phyloP scores from a whole-genome alignment of 371 early-diverging fungal genomes.

The Apophysomyces sp. region DNA sequence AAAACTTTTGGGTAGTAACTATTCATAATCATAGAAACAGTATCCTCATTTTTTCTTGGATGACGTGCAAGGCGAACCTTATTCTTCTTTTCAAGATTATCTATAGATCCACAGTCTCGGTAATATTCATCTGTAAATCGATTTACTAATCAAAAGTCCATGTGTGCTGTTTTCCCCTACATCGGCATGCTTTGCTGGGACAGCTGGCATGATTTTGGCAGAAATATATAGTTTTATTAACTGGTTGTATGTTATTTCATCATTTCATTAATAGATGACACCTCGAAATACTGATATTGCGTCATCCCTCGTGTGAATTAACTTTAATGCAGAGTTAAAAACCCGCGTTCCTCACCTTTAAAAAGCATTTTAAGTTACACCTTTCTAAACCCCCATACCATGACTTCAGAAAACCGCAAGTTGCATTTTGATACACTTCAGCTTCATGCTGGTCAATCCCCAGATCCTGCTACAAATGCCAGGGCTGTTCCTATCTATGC shows the following conservation, averaged over 20 bases:
- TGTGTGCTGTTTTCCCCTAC: too few relatives aligned
- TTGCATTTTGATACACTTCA: slow-evolving; percentile 86
- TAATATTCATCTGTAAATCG: too few relatives aligned
- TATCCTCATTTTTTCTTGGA: too few relatives aligned
- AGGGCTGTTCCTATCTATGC: slow-evolving; percentile 91
- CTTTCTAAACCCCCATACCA: background rate
- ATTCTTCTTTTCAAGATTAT: too few relatives aligned
- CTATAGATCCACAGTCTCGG: too few relatives aligned
- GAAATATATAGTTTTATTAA: too few relatives aligned
- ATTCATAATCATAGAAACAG: too few relatives aligned
- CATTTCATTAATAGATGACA: background rate
- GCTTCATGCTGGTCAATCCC: slow-evolving; percentile 83
- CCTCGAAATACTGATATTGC: background rate
- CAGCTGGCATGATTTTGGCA: too few relatives aligned
- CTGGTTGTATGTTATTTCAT: background rate
- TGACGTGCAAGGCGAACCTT: too few relatives aligned
- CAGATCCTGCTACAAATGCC: slow-evolving; percentile 71
- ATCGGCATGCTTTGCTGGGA: too few relatives aligned
- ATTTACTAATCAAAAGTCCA: too few relatives aligned
- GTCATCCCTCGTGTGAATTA: background rate
- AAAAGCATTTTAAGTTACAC: background rate
- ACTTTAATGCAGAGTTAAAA: background rate
- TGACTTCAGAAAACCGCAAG: slow-evolving; percentile 19
- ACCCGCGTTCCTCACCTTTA: background rate
- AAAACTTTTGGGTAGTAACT: too few relatives aligned